Percentiles rank a stretch among this genome's conserved stretches.
Conservation (phyloP, 2,329 filamentous ascomycete species). For the Penicillium frequentans region DNA sequence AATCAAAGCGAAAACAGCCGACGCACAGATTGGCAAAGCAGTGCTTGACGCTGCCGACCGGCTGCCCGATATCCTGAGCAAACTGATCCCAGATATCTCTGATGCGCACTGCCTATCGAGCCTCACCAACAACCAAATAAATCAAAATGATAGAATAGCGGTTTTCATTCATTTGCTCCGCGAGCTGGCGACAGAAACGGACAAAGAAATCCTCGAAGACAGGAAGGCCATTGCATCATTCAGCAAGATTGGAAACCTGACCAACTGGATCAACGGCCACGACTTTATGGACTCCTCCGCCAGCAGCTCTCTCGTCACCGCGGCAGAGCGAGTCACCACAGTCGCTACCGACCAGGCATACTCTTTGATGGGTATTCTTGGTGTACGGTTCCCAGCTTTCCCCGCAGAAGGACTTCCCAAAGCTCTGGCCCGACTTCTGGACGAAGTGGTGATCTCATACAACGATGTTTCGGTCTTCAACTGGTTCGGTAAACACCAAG, state of each 20-base stretch:
- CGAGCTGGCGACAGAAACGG: background rate
- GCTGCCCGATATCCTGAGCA: background rate
- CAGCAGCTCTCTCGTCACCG: slow-evolving; percentile 9
- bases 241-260: background rate
- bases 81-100: background rate
- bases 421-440: slow-evolving; percentile 13
- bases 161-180: background rate
- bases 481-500: background rate
- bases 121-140: background rate
- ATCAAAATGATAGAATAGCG: background rate
- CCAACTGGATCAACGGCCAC: background rate
- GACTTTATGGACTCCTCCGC: slow-evolving; percentile 6
- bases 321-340: slow-evolving; percentile 11
- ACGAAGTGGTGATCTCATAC: slow-evolving; percentile 16
- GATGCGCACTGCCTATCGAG: background rate
- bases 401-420: slow-evolving; percentile 17
- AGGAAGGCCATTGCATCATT: background rate
- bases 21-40: background rate
- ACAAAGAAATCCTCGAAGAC: background rate
- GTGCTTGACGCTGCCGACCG: background rate
- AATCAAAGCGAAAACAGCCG: background rate
- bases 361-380: slow-evolving; percentile 20
- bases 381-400: slow-evolving; percentile 18
- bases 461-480: slow-evolving; percentile 15
- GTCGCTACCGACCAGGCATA: slow-evolving; percentile 18